phyloP scores from a whole-genome alignment of 2,329 filamentous ascomycete genomes.

The Colletotrichum sublineola region DNA sequence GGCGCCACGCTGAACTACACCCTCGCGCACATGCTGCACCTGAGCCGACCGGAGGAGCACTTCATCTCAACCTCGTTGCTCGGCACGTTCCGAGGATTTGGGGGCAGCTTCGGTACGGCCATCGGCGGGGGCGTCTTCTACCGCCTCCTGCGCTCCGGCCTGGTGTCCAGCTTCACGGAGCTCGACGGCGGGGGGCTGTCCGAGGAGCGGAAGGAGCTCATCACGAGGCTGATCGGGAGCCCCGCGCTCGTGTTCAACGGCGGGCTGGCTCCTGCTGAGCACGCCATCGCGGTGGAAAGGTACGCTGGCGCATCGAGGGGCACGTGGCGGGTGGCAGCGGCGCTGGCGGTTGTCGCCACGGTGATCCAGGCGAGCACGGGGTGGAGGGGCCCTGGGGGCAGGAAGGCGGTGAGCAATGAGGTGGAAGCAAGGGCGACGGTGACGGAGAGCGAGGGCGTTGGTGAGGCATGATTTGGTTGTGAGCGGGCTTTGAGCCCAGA shows the following conservation, averaged over 20 bases:
- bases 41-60: slow-evolving; percentile 75
- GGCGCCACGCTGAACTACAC: slow-evolving; percentile 85
- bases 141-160: slow-evolving; percentile 67
- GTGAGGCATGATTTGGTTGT: slow-evolving; percentile 46
- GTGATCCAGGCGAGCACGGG: slow-evolving; percentile 65
- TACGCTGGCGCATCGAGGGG: slow-evolving; percentile 61
- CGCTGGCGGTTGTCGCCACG: slow-evolving; percentile 58
- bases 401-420: slow-evolving; percentile 53
- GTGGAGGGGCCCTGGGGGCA: slow-evolving; percentile 60
- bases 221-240: slow-evolving; percentile 63
- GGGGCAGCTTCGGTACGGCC: slow-evolving; percentile 83
- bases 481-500: neutral
- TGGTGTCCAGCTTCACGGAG: slow-evolving; percentile 69
- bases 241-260: slow-evolving; percentile 63
- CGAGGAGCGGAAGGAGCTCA: slow-evolving; percentile 54
- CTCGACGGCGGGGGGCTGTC: slow-evolving; percentile 57
- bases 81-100: slow-evolving; percentile 85
- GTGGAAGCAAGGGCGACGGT: slow-evolving; percentile 45
- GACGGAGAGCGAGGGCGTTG: slow-evolving; percentile 50
- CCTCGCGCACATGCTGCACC: slow-evolving; percentile 82
- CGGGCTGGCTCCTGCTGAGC: slow-evolving; percentile 57
- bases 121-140: slow-evolving; percentile 84
- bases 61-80: slow-evolving; percentile 83
- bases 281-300: slow-evolving; percentile 59
- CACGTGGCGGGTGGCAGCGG: slow-evolving; percentile 63